Conservation (phyloP, 352 stramenopile species). For the Phytophthora foliorum region DNA sequence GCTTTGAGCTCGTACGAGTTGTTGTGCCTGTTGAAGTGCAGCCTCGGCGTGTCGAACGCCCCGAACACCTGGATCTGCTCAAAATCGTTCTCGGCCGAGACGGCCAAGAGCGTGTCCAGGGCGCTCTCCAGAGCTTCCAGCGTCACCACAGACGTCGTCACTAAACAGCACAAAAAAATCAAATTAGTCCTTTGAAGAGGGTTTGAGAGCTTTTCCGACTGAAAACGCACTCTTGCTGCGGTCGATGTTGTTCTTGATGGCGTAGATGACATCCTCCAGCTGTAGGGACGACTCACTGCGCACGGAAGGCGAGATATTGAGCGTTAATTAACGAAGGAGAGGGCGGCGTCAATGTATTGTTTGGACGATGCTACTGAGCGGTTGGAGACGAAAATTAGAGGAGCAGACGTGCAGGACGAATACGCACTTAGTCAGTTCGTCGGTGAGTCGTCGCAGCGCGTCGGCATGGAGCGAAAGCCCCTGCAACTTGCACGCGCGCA, state of each 20-base stretch:
- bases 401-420: constrained; percentile 8
- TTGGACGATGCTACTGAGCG: constrained; percentile 7
- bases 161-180: constrained; percentile 39
- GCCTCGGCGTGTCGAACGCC: constrained; percentile 76
- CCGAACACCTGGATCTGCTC: constrained; percentile 86
- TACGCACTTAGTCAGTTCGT: constrained; percentile 74
- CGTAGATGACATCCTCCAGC: constrained; percentile 87
- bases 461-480: constrained; percentile 83
- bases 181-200: background rate
- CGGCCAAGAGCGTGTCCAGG: constrained; percentile 81
- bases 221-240: constrained; percentile 79
- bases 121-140: constrained; percentile 86
- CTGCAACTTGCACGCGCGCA: constrained; percentile 88
- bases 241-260: constrained; percentile 92
- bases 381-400: constrained; percentile 12
- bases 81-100: constrained; percentile 85
- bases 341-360: background rate
- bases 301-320: constrained; percentile 8
- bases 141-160: constrained; percentile 86
- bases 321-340: constrained; percentile 3
- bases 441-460: constrained; percentile 65
- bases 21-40: constrained; percentile 73
- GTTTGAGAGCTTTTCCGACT: background rate
- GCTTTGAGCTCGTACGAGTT: constrained; percentile 81
- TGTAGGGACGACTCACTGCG: constrained; percentile 75